A percentile compares a stretch with the other conserved stretches of the same genome.
phyloP scores from a whole-genome alignment of 345 rosid species.

The Mercurialis annua region DNA sequence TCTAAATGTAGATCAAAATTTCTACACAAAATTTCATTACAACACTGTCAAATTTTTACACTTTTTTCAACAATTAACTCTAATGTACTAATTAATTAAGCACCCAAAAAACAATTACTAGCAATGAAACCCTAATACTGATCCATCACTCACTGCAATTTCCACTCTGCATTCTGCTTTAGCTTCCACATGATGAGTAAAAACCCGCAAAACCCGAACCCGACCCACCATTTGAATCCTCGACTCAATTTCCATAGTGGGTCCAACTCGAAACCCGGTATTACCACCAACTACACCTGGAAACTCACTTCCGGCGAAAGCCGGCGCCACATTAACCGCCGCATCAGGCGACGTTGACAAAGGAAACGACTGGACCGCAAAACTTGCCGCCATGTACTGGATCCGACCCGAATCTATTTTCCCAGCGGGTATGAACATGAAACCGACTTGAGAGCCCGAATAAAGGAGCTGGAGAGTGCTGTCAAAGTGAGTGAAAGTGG shows the following conservation, averaged over 20 bases:
- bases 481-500: slow-evolving; percentile 86
- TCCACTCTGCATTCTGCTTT: slow-evolving; percentile 66
- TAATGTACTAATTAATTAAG: not conserved
- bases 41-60: slow-evolving; percentile 31
- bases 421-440: slow-evolving; percentile 98
- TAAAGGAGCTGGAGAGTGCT: slow-evolving; percentile 86
- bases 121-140: slow-evolving; percentile 87
- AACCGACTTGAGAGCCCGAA: slow-evolving; percentile 84
- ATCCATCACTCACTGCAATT: slow-evolving; percentile 70
- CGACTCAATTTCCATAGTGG: slow-evolving; percentile 88
- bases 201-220: slow-evolving; percentile 71
- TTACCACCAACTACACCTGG: slow-evolving; percentile 23
- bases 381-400: slow-evolving; percentile 94
- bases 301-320: slow-evolving; percentile 23
- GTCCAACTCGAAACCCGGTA: slow-evolving; percentile 53
- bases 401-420: slow-evolving; percentile 71
- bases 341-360: slow-evolving; percentile 22
- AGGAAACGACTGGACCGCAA: slow-evolving; percentile 81
- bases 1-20: not conserved
- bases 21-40: not conserved
- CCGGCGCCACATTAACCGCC: slow-evolving; percentile 31
- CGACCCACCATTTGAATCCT: slow-evolving; percentile 73
- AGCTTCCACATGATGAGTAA: slow-evolving; percentile 76
- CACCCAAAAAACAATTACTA: slow-evolving; percentile 23
- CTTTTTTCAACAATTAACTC: slow-evolving; percentile 21